Evolutionary conservation across 371 early-diverging fungal genomes (phyloP).

Genomic region (Conidiobolus incongruus): DNA sequence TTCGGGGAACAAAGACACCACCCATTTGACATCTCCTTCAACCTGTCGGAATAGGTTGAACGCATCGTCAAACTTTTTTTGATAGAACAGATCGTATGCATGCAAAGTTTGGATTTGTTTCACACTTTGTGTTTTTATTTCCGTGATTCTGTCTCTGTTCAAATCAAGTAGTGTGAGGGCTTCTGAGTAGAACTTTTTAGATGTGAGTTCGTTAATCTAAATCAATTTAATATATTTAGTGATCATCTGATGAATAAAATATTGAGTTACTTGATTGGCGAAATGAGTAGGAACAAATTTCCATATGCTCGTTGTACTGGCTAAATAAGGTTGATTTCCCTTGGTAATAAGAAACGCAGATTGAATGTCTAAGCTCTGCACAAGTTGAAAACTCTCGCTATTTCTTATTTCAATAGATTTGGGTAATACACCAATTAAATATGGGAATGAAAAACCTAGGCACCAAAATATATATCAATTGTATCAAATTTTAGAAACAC

Average conservation of each 20-base stretch:
- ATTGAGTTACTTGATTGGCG: slow-evolving; percentile 71
- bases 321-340: slow-evolving; percentile 53
- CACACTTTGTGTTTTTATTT: slow-evolving; percentile 5
- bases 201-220: slow-evolving; percentile 26
- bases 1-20: too few species aligned
- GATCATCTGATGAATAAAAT: too few species aligned
- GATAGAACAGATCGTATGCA: slow-evolving; percentile 61
- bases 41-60: slow-evolving; percentile 43
- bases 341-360: slow-evolving; percentile 26
- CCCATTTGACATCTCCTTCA: too few species aligned
- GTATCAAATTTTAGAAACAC: too few species aligned
- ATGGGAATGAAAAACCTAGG: slow-evolving; percentile 55
- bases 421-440: slow-evolving; percentile 41
- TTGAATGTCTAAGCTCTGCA: slow-evolving; percentile 17
- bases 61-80: slow-evolving; percentile 55
- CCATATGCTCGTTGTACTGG: slow-evolving; percentile 58
- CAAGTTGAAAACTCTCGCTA: slow-evolving; percentile 55
- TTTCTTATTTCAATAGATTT: slow-evolving; percentile 67
- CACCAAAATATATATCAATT: too few species aligned
- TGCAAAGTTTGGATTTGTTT: slow-evolving; percentile 50
- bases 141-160: slow-evolving; percentile 1
- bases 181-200: slow-evolving; percentile 1
- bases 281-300: slow-evolving; percentile 67
- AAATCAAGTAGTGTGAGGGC: slow-evolving; percentile 9
- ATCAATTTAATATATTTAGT: too few species aligned